Base-by-base conservation (phyloP, 1,284 basidiomycete species). In the Hemileccinum hortonii region DNA sequence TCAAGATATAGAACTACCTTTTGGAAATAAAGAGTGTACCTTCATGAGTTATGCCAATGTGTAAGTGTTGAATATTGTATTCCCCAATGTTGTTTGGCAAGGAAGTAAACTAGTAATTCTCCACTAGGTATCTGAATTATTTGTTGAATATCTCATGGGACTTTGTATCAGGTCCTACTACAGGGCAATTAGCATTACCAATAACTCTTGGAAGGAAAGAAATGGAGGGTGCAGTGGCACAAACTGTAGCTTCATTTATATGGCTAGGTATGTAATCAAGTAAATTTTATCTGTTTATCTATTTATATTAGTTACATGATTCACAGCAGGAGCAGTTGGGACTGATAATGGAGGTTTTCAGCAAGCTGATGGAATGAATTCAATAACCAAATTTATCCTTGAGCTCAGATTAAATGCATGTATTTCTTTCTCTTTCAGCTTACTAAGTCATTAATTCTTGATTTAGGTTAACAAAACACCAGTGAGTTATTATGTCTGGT, bases 381-480 rank as follows among this genome's bases (percentile, higher is more conserved):
- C 9, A 18, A 42, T 46, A 9, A 41, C 19, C 2, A 16, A 43
- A 14, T 0, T 10, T 3, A 6, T 48, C 3, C 44, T 59, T 16
- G 38, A 22, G 8, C n/a, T 45, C 1, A 61, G 52, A 29, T 40
- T 59, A 9, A 61, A 61, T 59, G 58, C 50, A 51, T 41, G 50
- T 18, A 9, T 35, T 10, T 18, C 18, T 12, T 12, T 37, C 3
- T 19, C 18, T 11, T 37, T 29, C 29, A 29, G 11, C n/a, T n/a
- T n/a, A n/a, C 18, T 38, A n/a, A 11, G 4, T 38, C 8, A 11
- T 14, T 38, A 6, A 15, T 42, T 15, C 12, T 18, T 43, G 5
- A 7, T 38, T 3, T 38, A 57, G 56, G 18, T 58, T 5, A 44
- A 38, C 1, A 29, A 9, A 7, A 2, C n/a, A 12, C 30, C 44